Conservation (phyloP, 495 filamentous ascomycete species). For the Aspergillus sparsus region DNA sequence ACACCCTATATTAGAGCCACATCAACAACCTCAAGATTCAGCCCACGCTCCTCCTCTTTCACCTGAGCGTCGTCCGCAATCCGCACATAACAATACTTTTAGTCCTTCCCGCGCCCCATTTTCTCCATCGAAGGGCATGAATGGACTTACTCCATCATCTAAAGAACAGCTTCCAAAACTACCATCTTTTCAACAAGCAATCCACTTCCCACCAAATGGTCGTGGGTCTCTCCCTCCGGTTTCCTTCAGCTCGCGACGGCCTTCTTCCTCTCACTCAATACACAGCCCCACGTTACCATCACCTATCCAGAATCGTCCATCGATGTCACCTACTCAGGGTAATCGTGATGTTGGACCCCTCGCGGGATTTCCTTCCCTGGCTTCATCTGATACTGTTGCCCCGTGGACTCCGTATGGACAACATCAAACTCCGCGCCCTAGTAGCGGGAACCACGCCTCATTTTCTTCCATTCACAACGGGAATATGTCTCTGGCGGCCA, state of each 20-base stretch:
- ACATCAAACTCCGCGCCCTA: slow-evolving; percentile 36
- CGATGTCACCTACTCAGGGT: slow-evolving; percentile 54
- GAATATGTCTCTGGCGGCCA: slow-evolving; percentile 29
- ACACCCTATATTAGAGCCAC: slow-evolving; percentile 19
- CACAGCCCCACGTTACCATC: slow-evolving; percentile 39
- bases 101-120: slow-evolving; percentile 41
- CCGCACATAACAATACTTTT: slow-evolving; percentile 31
- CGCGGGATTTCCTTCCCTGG: slow-evolving; percentile 42
- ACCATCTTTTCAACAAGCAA: slow-evolving; percentile 35
- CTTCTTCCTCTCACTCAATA: slow-evolving; percentile 49
- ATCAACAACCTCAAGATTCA: slow-evolving; percentile 26
- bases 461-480: slow-evolving; percentile 35
- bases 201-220: slow-evolving; percentile 35
- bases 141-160: slow-evolving; percentile 30
- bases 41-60: slow-evolving; percentile 38
- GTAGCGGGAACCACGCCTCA: slow-evolving; percentile 32
- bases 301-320: slow-evolving; percentile 47
- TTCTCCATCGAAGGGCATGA: slow-evolving; percentile 40
- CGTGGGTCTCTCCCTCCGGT: slow-evolving; percentile 27
- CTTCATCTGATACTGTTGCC: slow-evolving; percentile 31
- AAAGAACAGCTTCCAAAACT: slow-evolving; percentile 33
- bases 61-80: slow-evolving; percentile 43
- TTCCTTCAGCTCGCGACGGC: slow-evolving; percentile 41
- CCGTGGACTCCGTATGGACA: slow-evolving; percentile 43
- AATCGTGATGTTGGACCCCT: slow-evolving; percentile 50